Evolutionary conservation across 2,329 filamentous ascomycete genomes (phyloP), one percentile per base, ranked within the genome.

Genomic region (Exophiala phaeomuriformis): DNA sequence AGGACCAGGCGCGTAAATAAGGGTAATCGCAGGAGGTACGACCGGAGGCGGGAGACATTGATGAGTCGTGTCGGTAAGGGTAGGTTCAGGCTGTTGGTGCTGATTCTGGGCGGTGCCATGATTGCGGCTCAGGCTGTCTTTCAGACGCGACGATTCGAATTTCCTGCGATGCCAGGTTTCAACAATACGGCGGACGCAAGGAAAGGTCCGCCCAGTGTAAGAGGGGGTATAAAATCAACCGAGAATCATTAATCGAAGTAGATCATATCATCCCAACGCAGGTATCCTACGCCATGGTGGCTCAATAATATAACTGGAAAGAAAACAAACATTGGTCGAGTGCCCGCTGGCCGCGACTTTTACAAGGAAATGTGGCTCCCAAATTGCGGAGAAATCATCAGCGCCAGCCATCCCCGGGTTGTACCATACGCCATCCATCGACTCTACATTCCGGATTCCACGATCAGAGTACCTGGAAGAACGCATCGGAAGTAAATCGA

Each of bases 11-110:
- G 82, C 29, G 93, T 96, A 67, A 93, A 90, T 1, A 97, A 76
- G 35, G 93, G 91, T n/a, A 97, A 77, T 46, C 90, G 84, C 56
- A 88, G 76, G 61, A 95, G 66, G 68, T 95, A 96, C 5, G 87
- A 88, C 61, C 88, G 85, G 64, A 90, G 78, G 62, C 88, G 83
- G 57, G 78, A 70, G 32, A 85, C 81, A 71, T 84, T 90, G 71
- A 94, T 84, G 28, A 58, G 47, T 9, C 57, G 49, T 3, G 59
- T 51, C 5, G 54, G 56, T 27, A 61, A 12, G 33, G 59, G 52
- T 8, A 61, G 42, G 12, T 32, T 31, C n/a, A 32, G 48, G 30
- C 46, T 53, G 37, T 56, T 58, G 27, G 49, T 58, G 36, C 47
- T 49, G 42, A 58, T 58, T 47, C 58, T 48, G 5, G 53, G 52